These are phyloP conservation scores for Allomyces arbusculus DNA, from an alignment of 192 early-diverging fungal species.

Conservation along the genomic window DNA sequence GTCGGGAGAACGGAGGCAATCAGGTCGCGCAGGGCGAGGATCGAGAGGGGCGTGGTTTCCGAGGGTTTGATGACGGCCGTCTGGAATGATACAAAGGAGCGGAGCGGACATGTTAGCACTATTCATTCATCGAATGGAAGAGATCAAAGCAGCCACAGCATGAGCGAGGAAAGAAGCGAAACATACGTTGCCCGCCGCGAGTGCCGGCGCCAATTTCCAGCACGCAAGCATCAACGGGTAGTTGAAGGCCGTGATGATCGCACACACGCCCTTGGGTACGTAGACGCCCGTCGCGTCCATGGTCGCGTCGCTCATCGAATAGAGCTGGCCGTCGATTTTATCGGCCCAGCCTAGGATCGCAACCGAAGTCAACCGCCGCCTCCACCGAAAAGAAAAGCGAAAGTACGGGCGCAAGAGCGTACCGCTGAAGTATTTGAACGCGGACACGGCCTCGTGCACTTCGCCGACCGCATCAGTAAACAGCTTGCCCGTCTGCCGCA, in stretches of 20 bases:
- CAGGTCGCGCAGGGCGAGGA: background rate
- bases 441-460: background rate
- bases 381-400: constrained; percentile 45
- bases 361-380: constrained; percentile 14
- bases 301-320: background rate
- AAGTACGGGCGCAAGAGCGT: background rate
- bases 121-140: background rate
- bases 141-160: too few species aligned
- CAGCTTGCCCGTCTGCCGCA: background rate
- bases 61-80: background rate
- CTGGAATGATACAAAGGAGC: background rate
- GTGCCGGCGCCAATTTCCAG: constrained; percentile 25
- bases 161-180: constrained; percentile 9
- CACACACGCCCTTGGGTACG: constrained; percentile 27
- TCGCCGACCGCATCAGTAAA: background rate
- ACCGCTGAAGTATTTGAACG: background rate
- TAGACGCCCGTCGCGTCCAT: background rate
- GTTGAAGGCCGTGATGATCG: constrained; percentile 36
- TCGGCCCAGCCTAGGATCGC: too few species aligned
- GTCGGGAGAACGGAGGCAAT: background rate
- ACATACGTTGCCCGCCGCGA: constrained; percentile 20
- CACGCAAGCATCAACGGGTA: constrained; percentile 31
- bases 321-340: background rate
- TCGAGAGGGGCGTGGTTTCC: background rate
- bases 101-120: too few species aligned